Base-by-base conservation (phyloP, 164 flowering plant genomes). In the Saururus chinensis region DNA sequence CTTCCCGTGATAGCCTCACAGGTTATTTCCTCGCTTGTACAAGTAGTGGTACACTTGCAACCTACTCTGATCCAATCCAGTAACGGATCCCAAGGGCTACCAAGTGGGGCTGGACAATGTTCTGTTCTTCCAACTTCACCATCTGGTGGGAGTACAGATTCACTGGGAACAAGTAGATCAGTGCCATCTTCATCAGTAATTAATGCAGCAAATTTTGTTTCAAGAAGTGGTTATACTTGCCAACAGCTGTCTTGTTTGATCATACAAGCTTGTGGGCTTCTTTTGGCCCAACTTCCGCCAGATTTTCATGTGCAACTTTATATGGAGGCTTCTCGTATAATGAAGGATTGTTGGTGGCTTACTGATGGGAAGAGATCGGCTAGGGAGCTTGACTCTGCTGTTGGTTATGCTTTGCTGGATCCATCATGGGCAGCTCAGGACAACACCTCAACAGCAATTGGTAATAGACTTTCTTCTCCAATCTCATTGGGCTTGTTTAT, bases 371-470 rank as follows among this genome's bases (percentile, higher is more conserved):
- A 85, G 72, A 79, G 86, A 68, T 78, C 95, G 58, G 65, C 71
- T n/a, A 75, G 77, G 30, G 99, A 93, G 69, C 78, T 88, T 58
- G 95, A 90, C 57, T 86, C 96, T 64, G 96, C 97, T 65, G 95
- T 93, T 62, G 85, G 95, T 63, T 90, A 93, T 80, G 87, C 93
- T 58, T 79, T 93, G 75, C 55, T 91, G 68, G 99, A 93, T 80
- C 99, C 99, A 57, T 77, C 95, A 25, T 93, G 95, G 92, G 97
- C 99, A 72, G 91, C 93, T 60, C 97, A 90, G 69, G 99, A 93
- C 75, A 88, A 87, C 74, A 93, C 99, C 66, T 93, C 99, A 51
- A 90, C 99, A 55, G 91, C 92, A 66, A 83, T 93, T 10, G 59
- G 59, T 56, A 20, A 7, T 56, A 4, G 30, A 16, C 25, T 56